phyloP scores from a whole-genome alignment of 2,329 filamentous ascomycete genomes.

The Trichoderma sp. region DNA sequence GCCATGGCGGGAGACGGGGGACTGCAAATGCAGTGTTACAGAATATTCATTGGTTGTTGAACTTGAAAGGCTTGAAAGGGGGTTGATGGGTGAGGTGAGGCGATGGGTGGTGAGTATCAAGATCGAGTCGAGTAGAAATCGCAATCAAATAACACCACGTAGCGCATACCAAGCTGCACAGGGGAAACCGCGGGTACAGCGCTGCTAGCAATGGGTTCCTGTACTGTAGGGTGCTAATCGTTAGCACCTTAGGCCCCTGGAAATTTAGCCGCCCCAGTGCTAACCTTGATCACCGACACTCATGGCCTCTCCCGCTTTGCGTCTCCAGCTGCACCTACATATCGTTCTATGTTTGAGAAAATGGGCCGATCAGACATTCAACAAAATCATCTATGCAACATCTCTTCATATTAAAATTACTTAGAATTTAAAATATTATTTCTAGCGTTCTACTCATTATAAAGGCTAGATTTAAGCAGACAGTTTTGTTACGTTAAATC shows the following conservation, averaged over 20 bases:
- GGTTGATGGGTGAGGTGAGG: background rate
- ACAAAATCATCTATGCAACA: background rate
- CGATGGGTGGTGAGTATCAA: background rate
- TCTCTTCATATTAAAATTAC: slow-evolving; percentile 18
- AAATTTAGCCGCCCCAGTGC: background rate
- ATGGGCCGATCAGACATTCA: background rate
- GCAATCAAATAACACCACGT: background rate
- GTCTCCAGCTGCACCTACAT: background rate
- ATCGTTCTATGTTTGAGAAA: background rate
- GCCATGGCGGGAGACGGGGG: slow-evolving; percentile 31
- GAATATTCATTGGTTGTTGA: background rate
- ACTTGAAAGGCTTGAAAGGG: background rate
- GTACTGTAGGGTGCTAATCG: background rate
- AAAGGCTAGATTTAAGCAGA: slow-evolving; percentile 9
- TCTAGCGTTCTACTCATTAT: slow-evolving; percentile 17
- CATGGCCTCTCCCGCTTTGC: background rate
- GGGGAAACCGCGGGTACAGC: background rate
- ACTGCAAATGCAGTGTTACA: background rate
- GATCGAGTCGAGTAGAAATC: background rate
- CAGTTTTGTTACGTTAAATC: slow-evolving; percentile 11
- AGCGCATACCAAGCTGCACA: background rate
- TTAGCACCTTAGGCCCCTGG: background rate
- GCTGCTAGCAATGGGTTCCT: background rate
- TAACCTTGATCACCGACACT: background rate
- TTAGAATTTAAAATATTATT: background rate